Base-by-base conservation (phyloP, 2,329 filamentous ascomycete genomes). In the Xylariaceae sp. region DNA sequence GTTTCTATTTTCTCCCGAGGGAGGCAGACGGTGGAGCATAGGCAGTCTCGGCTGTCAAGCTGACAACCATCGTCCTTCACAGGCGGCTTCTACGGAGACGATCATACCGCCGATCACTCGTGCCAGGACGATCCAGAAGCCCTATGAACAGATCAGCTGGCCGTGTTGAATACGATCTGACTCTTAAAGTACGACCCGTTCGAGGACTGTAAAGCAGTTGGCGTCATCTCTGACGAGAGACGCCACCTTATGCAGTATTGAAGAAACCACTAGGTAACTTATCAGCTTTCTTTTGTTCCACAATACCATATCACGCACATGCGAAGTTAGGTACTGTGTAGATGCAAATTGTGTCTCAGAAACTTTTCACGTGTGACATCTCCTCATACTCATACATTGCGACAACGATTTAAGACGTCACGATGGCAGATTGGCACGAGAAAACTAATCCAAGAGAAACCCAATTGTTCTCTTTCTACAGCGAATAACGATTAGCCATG, bases 41-140 rank as follows among this genome's bases (percentile, higher is more conserved):
- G 27, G 39, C 32, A 33, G 43, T 31, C 40, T 36, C n/a, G 27
- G 39, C 32, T 40, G 43, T 31, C 40, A 43, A 42, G 44, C 12
- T 27, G 45, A 43, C n/a, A 14, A 32, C n/a, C 3, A 32, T 11
- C 38, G 33, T 36, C 49, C 35, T 22, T 36, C 31, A 10, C 45
- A 44, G 35, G 32, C 12, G 31, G 35, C 36, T 41, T 27, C 40
- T 35, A 42, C n/a, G 19, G 42, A 45, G 45, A 35, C 48, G 46
- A 52, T 54, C 52, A 49, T 49, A 46, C 44, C 18, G 41, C 41
- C 40, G 47, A 54, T 54, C 49, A 42, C 18, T 42, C 43, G 39
- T 27, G 42, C 39, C 32, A 36, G 3, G 33, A 36, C 33, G 33
- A 36, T 36, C 33, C 12, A 14, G 33, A 36, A 36, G 33, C 33